Percentiles rank a stretch among this genome's conserved stretches.
Conservation (phyloP, 2,329 filamentous ascomycete genomes). For the Alternaria gansuensis region DNA sequence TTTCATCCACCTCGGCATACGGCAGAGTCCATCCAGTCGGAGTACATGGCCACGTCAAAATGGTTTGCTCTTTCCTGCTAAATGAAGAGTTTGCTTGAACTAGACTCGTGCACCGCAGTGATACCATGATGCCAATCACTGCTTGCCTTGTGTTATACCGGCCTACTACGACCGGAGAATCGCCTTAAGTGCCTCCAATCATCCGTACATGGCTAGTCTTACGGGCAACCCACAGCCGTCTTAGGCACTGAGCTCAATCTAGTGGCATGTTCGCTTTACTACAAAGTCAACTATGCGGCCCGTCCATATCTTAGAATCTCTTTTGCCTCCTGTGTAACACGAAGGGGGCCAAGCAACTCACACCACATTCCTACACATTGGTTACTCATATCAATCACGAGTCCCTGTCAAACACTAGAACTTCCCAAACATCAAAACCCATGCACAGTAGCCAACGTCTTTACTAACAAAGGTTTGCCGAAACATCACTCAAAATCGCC, state of each 20-base stretch:
- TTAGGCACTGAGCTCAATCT: neutral
- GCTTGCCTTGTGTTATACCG: neutral
- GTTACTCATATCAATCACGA: neutral
- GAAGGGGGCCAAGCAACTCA: neutral
- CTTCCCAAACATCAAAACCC: neutral
- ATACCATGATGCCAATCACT: conserved; percentile 9
- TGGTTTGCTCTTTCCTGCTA: conserved; percentile 9
- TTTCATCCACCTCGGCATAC: neutral
- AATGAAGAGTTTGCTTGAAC: conserved; percentile 12
- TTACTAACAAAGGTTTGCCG: neutral
- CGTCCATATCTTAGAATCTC: neutral
- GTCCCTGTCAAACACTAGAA: neutral
- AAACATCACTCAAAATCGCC: neutral
- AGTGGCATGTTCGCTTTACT: conserved; percentile 4
- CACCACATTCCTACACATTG: neutral
- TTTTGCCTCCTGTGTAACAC: conserved; percentile 6
- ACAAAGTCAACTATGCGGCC: conserved; percentile 8
- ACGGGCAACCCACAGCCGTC: neutral
- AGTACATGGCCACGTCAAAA: neutral
- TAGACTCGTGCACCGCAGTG: conserved; percentile 1
- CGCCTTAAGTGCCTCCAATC: conserved; percentile 5
- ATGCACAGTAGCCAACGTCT: neutral
- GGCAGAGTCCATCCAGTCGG: neutral
- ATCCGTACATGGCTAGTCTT: neutral
- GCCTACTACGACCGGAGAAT: neutral